Base-by-base conservation (phyloP, 2,329 filamentous ascomycete genomes). In the Cordyceps militaris region DNA sequence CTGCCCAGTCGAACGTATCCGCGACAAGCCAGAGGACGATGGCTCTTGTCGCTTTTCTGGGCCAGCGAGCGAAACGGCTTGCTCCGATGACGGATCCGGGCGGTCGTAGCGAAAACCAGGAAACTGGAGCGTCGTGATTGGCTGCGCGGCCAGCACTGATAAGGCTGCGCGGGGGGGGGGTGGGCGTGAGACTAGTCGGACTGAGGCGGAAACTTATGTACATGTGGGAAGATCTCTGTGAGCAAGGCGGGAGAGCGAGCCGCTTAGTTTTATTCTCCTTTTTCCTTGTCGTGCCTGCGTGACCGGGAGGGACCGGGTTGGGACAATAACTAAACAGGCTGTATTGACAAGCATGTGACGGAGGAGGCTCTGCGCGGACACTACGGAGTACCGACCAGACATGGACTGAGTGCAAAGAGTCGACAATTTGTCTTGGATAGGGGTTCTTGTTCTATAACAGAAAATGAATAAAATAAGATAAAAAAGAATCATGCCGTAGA, bases 41-140 rank as follows among this genome's bases (percentile, higher is more conserved):
- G 2, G 52, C 52, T 48, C n/a, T 48, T 48, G 40, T 56, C 43
- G 43, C 42, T 11, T 54, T 46, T 34, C 23, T 24, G 28, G 40
- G 26, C 16, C 40, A 8, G 19, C 40, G 36, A 32, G 30, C 43
- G 43, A 38, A 36, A 10, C 23, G 34, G 48, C 23, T n/a, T 7
- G 56, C 52, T 59, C 57, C 57, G 57, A 59, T 59, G 51, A 59
- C 57, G 57, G 51, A 50, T 55, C 23, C 56, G 42, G 56, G 40
- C 13, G 28, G n/a, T n/a, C 19, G 19, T 21, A 19, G 23, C 38
- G n/a, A 32, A 47, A 51, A 54, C 43, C 56, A 53, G 44, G 14
- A 48, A 38, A 50, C 32, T 23, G 42, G 34, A 24, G 34, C 43
- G 11, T 50, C 32, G 19, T 59, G 57, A 60, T 61, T 61, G 60